phyloP scores from a whole-genome alignment of 2,329 filamentous ascomycete species.

The Pseudohalonectria lignicola region DNA sequence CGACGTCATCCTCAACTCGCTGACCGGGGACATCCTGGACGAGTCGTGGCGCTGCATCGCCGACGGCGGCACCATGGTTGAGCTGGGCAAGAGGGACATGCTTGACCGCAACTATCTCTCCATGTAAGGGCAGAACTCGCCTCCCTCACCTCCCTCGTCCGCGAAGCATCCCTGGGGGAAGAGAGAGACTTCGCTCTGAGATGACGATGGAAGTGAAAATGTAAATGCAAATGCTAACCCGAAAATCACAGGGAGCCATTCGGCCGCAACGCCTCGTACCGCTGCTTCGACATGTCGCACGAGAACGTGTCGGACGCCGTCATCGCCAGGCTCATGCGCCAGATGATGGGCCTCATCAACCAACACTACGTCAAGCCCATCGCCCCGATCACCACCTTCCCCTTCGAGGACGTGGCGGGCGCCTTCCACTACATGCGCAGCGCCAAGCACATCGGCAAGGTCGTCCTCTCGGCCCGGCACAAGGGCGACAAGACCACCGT shows the following conservation, averaged over 20 bases:
- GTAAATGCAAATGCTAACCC: too few species aligned
- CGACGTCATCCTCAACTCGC: too few species aligned
- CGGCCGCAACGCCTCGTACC: neutral
- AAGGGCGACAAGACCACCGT: neutral
- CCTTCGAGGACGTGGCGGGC: neutral
- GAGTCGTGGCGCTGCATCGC: neutral
- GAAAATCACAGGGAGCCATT: too few species aligned
- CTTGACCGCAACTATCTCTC: neutral
- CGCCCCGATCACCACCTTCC: neutral
- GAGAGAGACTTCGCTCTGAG: too few species aligned
- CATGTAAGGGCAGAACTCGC: too few species aligned
- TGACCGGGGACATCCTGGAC: neutral
- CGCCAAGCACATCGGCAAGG: slow-evolving; percentile 2
- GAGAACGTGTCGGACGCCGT: too few species aligned
- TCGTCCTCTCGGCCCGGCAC: neutral
- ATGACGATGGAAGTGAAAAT: neutral
- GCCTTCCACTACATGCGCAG: slow-evolving; percentile 1
- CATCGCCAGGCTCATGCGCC: slow-evolving; percentile 3
- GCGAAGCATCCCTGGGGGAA: too few species aligned
- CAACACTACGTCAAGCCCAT: slow-evolving; percentile 3
- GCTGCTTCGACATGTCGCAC: neutral
- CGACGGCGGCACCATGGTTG: slow-evolving; percentile 3
- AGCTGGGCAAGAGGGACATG: slow-evolving; percentile 5
- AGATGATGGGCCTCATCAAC: slow-evolving; percentile 5
- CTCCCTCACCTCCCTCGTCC: too few species aligned